Evolutionary conservation across 306 rosid genomes (phyloP), one percentile per base, ranked within the genome.

Genomic region (Ormosia emarginata): DNA sequence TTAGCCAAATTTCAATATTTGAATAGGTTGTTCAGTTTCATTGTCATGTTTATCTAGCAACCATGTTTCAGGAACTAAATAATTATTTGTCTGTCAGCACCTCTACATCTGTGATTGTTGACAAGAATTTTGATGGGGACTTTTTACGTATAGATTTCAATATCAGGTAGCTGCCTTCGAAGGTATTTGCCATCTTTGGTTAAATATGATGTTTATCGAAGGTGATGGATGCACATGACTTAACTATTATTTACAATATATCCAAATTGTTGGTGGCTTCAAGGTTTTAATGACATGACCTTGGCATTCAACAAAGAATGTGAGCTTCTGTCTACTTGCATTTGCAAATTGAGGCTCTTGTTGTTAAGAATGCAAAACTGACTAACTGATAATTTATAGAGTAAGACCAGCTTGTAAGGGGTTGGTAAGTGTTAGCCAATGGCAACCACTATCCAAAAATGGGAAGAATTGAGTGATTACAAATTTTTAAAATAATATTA

Each of bases 41-140:
- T 44, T 50, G 59, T 81, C 41, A 69, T 68, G 7, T 72, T 17
- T 71, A 43, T n/a, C 49, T 64, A 53, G 30, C 8, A 53, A 71
- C 75, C 14, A 72, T 78, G 69, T 85, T 85, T 72, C 92, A 95
- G 97, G n/a, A n/a, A n/a, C n/a, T n/a, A n/a, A n/a, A n/a, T n/a
- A n/a, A n/a, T n/a, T n/a, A n/a, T n/a, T n/a, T 95, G 90, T 24
- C 94, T 57, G 79, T 90, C 80, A 89, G 89, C 86, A 95, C 97
- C 80, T 89, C 98, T 74, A 91, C 97, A 18, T 79, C 98, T 83
- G 93, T 95, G 71, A 86, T 95, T 83, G 97, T 93, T 74, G 98
- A 95, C 87, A 75, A 83, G 85, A 95, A 97, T 88, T 77, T 90
- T 66, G 98, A 95, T 80, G 94, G 95, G 11, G 97, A 95, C 50